Percentiles rank a stretch among this genome's conserved stretches.
Evolutionary conservation across 2,329 filamentous ascomycete species (phyloP).

Genomic region (Purpureocillium takamizusanense): DNA sequence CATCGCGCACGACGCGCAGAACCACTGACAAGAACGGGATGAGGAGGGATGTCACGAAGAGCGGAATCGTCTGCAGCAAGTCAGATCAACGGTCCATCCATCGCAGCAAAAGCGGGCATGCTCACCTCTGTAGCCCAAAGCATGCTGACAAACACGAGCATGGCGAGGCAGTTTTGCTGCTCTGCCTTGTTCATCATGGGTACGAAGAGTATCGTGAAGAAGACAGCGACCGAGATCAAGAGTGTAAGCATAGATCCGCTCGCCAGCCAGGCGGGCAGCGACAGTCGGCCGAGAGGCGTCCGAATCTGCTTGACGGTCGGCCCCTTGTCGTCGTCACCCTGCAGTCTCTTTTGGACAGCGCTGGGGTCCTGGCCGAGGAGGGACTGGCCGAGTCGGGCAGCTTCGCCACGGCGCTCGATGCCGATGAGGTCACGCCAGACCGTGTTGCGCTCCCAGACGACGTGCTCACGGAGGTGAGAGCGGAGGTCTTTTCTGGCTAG

Average conservation of each 20-base stretch:
- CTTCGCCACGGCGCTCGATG: constrained; percentile 90
- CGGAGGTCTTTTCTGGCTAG: constrained; percentile 78
- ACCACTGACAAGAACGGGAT: constrained; percentile 91
- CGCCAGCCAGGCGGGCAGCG: constrained; percentile 72
- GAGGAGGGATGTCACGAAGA: constrained; percentile 90
- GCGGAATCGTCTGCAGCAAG: constrained; percentile 65
- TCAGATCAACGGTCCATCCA: constrained; percentile 3
- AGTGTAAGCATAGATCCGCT: constrained; percentile 75
- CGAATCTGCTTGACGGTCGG: constrained; percentile 56
- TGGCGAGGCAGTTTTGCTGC: constrained; percentile 91
- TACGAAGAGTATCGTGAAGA: constrained; percentile 62
- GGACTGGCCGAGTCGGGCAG: constrained; percentile 80
- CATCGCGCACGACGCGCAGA: constrained; percentile 72
- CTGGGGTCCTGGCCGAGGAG: constrained; percentile 69
- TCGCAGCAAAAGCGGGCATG: background rate
- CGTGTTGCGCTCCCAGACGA: constrained; percentile 97
- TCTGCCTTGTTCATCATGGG: constrained; percentile 81
- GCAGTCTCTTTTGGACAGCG: constrained; percentile 58
- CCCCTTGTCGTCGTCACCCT: constrained; percentile 70
- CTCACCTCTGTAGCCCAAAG: constrained; percentile 91
- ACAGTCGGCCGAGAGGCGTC: constrained; percentile 73
- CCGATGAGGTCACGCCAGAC: constrained; percentile 99
- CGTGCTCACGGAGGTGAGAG: constrained; percentile 87
- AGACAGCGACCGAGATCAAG: constrained; percentile 60
- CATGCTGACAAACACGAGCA: constrained; percentile 87